Evolutionary conservation across 148 eudicot genomes (phyloP).

Genomic region (Silene latifolia): DNA sequence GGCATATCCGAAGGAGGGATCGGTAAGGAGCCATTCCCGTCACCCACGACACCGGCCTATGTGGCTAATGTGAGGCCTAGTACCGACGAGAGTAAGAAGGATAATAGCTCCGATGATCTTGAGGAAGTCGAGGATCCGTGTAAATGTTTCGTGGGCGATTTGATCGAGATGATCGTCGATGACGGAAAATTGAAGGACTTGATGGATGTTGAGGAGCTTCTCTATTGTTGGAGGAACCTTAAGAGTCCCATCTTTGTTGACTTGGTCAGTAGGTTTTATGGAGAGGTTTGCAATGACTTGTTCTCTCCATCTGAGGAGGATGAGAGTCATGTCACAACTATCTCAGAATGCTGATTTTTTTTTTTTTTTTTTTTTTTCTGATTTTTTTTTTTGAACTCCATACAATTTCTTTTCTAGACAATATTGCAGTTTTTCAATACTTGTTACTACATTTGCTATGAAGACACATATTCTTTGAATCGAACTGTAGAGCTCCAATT

Average conservation of each 20-base stretch:
- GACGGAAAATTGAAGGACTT: constrained; percentile 64
- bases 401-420: background rate
- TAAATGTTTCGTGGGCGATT: constrained; percentile 65
- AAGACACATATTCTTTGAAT: too few species aligned
- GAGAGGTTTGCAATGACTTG: constrained; percentile 73
- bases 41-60: constrained; percentile 61
- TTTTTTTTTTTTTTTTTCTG: background rate
- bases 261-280: constrained; percentile 80
- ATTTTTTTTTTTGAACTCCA: background rate
- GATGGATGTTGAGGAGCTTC: constrained; percentile 72
- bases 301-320: constrained; percentile 42
- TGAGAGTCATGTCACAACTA: constrained; percentile 17
- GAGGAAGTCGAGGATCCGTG: constrained; percentile 56
- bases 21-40: constrained; percentile 51
- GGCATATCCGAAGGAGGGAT: constrained; percentile 34
- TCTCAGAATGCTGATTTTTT: constrained; percentile 21
- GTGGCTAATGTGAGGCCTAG: constrained; percentile 34
- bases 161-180: constrained; percentile 74
- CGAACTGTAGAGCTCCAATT: too few species aligned
- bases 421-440: background rate
- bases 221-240: constrained; percentile 73
- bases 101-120: constrained; percentile 14
- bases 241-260: constrained; percentile 61
- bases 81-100: constrained; percentile 27
- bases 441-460: background rate